Evolutionary conservation across 1,284 basidiomycete genomes (phyloP).

Genomic region (Moesziomyces sp.): DNA sequence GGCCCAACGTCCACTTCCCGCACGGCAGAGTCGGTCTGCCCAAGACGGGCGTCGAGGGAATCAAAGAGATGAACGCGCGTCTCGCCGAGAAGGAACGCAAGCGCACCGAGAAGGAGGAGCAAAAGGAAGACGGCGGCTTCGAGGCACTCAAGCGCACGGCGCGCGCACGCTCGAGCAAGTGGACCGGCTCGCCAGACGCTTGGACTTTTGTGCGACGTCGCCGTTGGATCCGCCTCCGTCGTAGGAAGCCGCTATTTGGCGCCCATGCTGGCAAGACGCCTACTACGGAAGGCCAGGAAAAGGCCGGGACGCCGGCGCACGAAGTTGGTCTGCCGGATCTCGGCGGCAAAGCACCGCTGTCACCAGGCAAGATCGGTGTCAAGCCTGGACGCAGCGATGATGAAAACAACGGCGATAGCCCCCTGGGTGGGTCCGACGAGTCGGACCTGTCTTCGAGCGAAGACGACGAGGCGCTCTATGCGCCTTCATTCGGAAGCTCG

Average conservation of each 20-base stretch:
- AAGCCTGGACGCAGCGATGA: conserved; percentile 33
- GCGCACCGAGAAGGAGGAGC: conserved; percentile 43
- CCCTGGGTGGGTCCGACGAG: conserved; percentile 29
- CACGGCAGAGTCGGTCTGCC: conserved; percentile 45
- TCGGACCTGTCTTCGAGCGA: conserved; percentile 35
- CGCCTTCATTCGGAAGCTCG: conserved; percentile 19
- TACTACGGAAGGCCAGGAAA: conserved; percentile 4
- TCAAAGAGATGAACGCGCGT: conserved; percentile 50
- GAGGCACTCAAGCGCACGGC: conserved; percentile 62
- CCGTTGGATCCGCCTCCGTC: conserved; percentile 63
- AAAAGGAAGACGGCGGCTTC: conserved; percentile 60
- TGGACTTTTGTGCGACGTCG: conserved; percentile 63
- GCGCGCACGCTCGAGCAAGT: conserved; percentile 51
- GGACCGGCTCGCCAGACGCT: conserved; percentile 54
- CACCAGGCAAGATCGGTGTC: conserved; percentile 9
- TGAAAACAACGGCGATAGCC: conserved; percentile 25
- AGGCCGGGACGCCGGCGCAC: conserved; percentile 15
- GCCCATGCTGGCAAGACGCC: conserved; percentile 1
- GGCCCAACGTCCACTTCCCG: conserved; percentile 44
- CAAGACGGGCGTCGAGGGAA: conserved; percentile 42
- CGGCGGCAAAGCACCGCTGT: conserved; percentile 1
- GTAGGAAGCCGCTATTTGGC: conserved; percentile 29
- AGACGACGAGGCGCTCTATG: conserved; percentile 40
- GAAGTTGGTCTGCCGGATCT: conserved; percentile 13
- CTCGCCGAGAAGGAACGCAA: conserved; percentile 33